Evolutionary conservation across 495 filamentous ascomycete species (phyloP), one percentile per base, ranked within the genome.

Genomic region (Talaromyces wortmannii): DNA sequence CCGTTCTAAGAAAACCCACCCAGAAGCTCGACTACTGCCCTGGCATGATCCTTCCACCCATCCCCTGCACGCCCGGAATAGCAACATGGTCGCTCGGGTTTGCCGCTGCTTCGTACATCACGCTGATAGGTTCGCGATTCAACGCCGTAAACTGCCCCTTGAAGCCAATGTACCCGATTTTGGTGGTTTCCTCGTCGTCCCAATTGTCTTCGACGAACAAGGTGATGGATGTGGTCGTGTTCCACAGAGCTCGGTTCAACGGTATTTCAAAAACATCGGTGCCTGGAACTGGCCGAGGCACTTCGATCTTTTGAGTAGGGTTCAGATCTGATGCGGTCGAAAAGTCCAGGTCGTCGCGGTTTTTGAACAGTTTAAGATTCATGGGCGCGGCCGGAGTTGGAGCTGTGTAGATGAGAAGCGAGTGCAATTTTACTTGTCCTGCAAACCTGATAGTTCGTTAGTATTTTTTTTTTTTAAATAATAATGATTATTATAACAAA

Each of bases 71-170:
- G 5, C 77, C 77, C 5, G 69, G 72, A 30, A 80, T 76, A 44
- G 75, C 62, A 43, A 77, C 73, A 74, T 97, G 94, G 72, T 98
- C 94, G 53, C 68, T 78, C 13, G 92, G 92, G 61, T 96, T 96
- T 31, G 94, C 86, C 13, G 94, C 92, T 16, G 90, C 88, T 79
- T 98, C 94, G 68, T 97, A 98, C 48, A 95, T 59, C 59, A 96
- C 88, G 56, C 86, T 88, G 5, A 87, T 72, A 12, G 94, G 90
- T 64, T 95, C 91, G 45, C 87, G 79, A 16, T 85, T 91, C 61
- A 95, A 67, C 62, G 84, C 82, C 83, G 91, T 89, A 73, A 89
- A 96, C 63, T 95, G 88, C 31, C 94, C 94, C 69, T 89, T 91
- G 74, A 98, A 96, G 0, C 90, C 94, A 53, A 98, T 57, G 68